phyloP scores from a whole-genome alignment of 139 green algal species.

The Chlorella sp. region DNA sequence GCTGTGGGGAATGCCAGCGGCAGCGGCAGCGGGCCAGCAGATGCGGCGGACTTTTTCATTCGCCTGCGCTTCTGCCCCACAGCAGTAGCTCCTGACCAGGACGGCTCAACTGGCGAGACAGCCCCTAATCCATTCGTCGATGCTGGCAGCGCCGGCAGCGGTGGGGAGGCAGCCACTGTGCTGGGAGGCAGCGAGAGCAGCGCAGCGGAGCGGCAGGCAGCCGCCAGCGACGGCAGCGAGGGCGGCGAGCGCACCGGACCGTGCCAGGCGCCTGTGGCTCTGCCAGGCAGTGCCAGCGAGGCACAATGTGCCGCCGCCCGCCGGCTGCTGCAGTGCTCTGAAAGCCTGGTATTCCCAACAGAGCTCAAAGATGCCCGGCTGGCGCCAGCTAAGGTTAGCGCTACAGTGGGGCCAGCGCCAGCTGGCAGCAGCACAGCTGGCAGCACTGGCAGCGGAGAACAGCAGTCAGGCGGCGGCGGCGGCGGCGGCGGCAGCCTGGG shows the following conservation, averaged over 20 bases:
- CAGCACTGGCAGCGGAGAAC: constrained; percentile 1
- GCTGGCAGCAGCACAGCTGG: background rate
- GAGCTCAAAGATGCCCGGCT: constrained; percentile 39
- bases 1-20: background rate
- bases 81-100: background rate
- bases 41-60: background rate
- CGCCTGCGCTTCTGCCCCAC: constrained; percentile 38
- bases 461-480: background rate
- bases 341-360: constrained; percentile 9
- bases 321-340: constrained; percentile 21
- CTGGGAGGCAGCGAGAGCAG: background rate
- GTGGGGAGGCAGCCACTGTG: background rate
- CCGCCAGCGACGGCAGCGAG: background rate
- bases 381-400: background rate
- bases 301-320: background rate
- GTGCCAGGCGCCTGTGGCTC: background rate
- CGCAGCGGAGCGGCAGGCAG: background rate
- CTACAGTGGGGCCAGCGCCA: background rate
- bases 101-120: background rate
- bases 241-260: background rate
- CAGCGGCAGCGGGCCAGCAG: background rate
- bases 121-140: background rate
- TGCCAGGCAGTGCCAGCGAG: background rate
- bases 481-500: background rate
- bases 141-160: background rate